Evolutionary conservation across 2,329 filamentous ascomycete species (phyloP).

Genomic region (Fusarium sp.): DNA sequence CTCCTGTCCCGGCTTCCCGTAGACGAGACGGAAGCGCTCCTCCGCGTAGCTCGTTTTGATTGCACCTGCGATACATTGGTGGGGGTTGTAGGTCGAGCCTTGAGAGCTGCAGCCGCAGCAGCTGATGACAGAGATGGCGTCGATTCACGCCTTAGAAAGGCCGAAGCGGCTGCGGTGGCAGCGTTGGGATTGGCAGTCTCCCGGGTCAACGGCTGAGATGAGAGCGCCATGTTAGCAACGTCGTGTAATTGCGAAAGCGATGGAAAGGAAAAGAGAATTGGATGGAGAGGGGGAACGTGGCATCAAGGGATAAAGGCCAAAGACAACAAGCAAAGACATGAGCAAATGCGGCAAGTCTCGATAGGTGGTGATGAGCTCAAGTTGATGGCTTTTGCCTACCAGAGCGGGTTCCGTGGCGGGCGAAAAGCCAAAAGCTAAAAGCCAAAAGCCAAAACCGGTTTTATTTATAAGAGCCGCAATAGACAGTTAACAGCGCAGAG

Average conservation of each 20-base stretch:
- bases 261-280: background rate
- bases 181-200: slow-evolving; percentile 75
- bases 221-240: slow-evolving; percentile 39
- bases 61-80: slow-evolving; percentile 83
- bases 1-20: slow-evolving; percentile 58
- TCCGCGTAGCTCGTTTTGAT: slow-evolving; percentile 83
- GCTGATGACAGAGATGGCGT: slow-evolving; percentile 77
- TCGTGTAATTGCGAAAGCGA: background rate
- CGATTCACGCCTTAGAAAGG: slow-evolving; percentile 75
- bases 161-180: slow-evolving; percentile 80
- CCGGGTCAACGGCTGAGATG: slow-evolving; percentile 66
- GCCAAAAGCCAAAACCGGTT: slow-evolving; percentile 32
- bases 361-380: background rate
- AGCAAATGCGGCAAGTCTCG: slow-evolving; percentile 1
- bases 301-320: background rate
- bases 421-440: slow-evolving; percentile 32
- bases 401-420: slow-evolving; percentile 15
- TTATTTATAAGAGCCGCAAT: slow-evolving; percentile 19
- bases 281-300: background rate
- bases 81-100: slow-evolving; percentile 78
- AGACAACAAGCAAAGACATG: background rate
- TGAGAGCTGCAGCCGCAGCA: slow-evolving; percentile 85
- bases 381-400: slow-evolving; percentile 2
- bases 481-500: background rate
- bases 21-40: slow-evolving; percentile 77